These are phyloP conservation scores for Podaxis sp. DNA, from an alignment of 768 basidiomycete species.

Conservation along the genomic window DNA sequence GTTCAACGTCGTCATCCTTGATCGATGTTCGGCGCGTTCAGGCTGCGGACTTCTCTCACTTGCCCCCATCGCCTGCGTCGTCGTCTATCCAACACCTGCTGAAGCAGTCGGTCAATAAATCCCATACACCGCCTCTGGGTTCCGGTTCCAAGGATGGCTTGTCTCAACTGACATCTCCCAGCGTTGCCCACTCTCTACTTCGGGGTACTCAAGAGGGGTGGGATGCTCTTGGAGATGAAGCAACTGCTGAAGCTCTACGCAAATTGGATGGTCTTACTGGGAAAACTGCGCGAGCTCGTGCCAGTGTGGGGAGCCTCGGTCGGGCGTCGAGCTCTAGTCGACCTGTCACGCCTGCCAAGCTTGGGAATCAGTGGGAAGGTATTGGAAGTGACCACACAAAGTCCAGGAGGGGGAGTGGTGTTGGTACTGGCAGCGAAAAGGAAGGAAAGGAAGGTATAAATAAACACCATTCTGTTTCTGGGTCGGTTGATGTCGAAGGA, in stretches of 20 bases:
- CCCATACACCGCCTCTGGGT: conserved; percentile 33
- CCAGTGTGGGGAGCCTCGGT: conserved; percentile 71
- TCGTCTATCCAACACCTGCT: conserved; percentile 84
- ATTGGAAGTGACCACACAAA: conserved; percentile 37
- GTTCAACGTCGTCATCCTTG: conserved; percentile 62
- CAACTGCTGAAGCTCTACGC: conserved; percentile 85
- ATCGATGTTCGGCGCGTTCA: conserved; percentile 61
- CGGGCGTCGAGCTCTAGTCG: conserved; percentile 63
- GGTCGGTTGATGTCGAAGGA: conserved; percentile 42
- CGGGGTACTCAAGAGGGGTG: conserved; percentile 88
- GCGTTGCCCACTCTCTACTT: conserved; percentile 79
- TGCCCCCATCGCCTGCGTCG: conserved; percentile 90
- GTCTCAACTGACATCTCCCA: conserved; percentile 44
- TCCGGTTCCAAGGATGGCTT: conserved; percentile 40
- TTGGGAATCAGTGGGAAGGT: conserved; percentile 74
- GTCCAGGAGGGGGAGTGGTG: conserved; percentile 33
- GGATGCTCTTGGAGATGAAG: conserved; percentile 83
- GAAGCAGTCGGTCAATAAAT: conserved; percentile 43
- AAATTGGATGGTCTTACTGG: conserved; percentile 88
- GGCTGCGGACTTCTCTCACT: conserved; percentile 78
- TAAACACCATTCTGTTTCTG: conserved; percentile 10
- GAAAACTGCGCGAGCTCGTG: conserved; percentile 70
- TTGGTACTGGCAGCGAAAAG: conserved; percentile 31
- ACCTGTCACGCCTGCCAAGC: conserved; percentile 70
- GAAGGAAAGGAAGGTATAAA: not conserved